Evolutionary conservation across 2,329 filamentous ascomycete species (phyloP).

Genomic region (Botrytis cinerea): DNA sequence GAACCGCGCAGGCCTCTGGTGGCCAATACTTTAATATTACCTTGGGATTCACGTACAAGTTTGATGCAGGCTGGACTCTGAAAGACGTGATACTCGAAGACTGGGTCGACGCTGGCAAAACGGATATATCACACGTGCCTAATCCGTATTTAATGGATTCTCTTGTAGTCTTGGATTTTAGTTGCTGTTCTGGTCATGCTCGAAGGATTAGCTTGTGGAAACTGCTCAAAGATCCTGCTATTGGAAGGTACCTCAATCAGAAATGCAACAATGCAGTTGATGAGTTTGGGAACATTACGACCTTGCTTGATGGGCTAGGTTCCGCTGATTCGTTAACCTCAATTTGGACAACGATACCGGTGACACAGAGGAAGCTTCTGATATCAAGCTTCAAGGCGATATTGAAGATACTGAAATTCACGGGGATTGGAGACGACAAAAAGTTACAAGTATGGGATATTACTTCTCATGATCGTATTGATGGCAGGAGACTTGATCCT

Average conservation of each 20-base stretch:
- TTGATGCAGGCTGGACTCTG: conserved; percentile 24
- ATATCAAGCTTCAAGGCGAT: neutral
- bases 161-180: conserved; percentile 9
- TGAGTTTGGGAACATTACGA: fast-evolving
- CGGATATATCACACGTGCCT: neutral
- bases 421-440: neutral
- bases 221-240: neutral
- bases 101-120: conserved; percentile 1
- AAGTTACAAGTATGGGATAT: conserved; percentile 6
- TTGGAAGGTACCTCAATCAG: neutral
- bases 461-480: neutral
- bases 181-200: conserved; percentile 20
- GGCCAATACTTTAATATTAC: neutral
- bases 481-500: conserved; percentile 37
- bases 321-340: neutral
- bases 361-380: neutral
- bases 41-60: conserved; percentile 21
- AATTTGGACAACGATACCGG: neutral
- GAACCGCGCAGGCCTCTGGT: neutral
- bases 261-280: fast-evolving
- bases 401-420: neutral
- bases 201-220: conserved; percentile 17
- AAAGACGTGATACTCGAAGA: conserved; percentile 23
- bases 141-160: conserved; percentile 19
- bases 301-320: neutral